Evolutionary conservation across 129 eudicot genomes (phyloP).

Genomic region (Cynara cardunculus): DNA sequence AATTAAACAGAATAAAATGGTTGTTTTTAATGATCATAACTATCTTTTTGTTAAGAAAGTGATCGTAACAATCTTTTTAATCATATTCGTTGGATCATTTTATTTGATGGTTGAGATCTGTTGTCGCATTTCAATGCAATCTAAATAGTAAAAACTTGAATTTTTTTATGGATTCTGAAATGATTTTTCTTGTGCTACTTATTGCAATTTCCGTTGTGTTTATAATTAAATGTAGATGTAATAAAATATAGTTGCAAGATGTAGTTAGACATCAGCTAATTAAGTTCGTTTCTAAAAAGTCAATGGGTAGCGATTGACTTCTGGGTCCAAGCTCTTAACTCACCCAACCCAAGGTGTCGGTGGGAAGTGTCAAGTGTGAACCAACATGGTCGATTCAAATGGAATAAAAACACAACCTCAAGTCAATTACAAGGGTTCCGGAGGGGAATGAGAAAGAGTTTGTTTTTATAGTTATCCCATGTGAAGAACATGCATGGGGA

Average conservation of each 20-base stretch:
- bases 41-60: background rate
- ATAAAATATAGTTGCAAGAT: background rate
- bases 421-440: slow-evolving; percentile 18
- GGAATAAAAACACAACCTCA: background rate
- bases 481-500: slow-evolving; percentile 9
- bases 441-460: slow-evolving; percentile 1
- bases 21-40: too few species aligned
- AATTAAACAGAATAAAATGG: too few species aligned
- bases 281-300: background rate
- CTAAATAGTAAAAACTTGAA: background rate
- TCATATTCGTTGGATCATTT: background rate
- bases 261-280: background rate
- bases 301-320: slow-evolving; percentile 15
- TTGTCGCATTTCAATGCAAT: too few species aligned
- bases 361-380: slow-evolving; percentile 23
- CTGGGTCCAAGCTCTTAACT: slow-evolving; percentile 12
- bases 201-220: background rate
- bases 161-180: background rate
- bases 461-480: slow-evolving; percentile 12
- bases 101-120: background rate
- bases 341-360: slow-evolving; percentile 32
- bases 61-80: background rate
- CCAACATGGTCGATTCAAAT: slow-evolving; percentile 17
- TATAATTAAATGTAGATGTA: background rate
- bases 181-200: background rate